These are phyloP conservation scores for Fusarium pininemorale DNA, from an alignment of 2,329 filamentous ascomycete species.

Conservation along the genomic window DNA sequence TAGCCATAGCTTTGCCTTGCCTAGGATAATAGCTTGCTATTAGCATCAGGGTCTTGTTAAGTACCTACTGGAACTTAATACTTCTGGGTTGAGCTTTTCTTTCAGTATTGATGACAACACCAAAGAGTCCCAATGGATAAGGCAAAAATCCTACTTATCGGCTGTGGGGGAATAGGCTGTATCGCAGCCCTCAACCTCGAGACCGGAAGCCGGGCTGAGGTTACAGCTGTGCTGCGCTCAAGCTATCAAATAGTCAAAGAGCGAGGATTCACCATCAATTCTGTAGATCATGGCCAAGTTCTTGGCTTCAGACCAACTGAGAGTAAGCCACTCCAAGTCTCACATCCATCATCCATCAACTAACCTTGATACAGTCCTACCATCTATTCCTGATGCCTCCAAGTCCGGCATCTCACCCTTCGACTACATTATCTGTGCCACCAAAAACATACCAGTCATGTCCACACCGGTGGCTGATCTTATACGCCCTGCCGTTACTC, in stretches of 20 bases:
- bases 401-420: conserved; percentile 23
- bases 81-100: not conserved
- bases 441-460: conserved; percentile 39
- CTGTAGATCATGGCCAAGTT: conserved; percentile 37
- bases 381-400: conserved; percentile 31
- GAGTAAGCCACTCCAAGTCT: conserved; percentile 10
- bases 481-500: conserved; percentile 34
- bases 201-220: conserved; percentile 29
- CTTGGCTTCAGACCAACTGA: conserved; percentile 33
- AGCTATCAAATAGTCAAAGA: conserved; percentile 36
- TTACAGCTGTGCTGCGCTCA: conserved; percentile 39
- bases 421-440: conserved; percentile 39
- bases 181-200: conserved; percentile 39
- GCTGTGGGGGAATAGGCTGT: conserved; percentile 40
- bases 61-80: not conserved
- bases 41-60: too few relatives aligned
- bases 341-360: not conserved
- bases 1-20: too few relatives aligned
- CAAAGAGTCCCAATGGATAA: conserved; percentile 19
- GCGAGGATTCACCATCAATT: conserved; percentile 36
- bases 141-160: conserved; percentile 30
- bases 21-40: too few relatives aligned
- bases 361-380: conserved; percentile 25
- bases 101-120: not conserved
- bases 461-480: conserved; percentile 29